Base-by-base conservation (phyloP, 257 asterid species). In the Lavandula angustifolia region DNA sequence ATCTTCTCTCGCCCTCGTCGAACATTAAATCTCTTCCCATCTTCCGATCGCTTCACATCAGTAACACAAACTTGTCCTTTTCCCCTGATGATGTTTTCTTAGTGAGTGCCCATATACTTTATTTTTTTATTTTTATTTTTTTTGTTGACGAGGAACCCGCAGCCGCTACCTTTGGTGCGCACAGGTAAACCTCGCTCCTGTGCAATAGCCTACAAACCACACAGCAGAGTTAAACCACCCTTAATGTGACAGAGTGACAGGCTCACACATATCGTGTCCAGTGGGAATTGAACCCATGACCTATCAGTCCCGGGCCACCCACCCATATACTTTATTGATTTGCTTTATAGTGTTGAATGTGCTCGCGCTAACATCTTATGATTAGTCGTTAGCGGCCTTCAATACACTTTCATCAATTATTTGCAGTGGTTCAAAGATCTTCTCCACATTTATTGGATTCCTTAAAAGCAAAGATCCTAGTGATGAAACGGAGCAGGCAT, bases 351-450 rank as follows among this genome's bases (percentile, higher is more conserved):
- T 27, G 13, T 62, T 16, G 35, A 13, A 29, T 17, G 12, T 65
- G 55, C n/a, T 35, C 11, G 5, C 11, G 3, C 18, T n/a, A 54
- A 17, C 41, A 49, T 17, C 43, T 58, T 35, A 18, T 60, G 52
- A 54, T 33, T 54, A 41, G 29, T 47, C 49, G 16, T n/a, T 27
- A 17, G 12, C 41, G 3, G 7, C 47, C 22, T 33, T 43, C 65
- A 34, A 62, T 53, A 50, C 16, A 43, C 63, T 63, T 54, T 22
- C 27, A 12, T 62, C 12, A 62, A n/a, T 33, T 66, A 13, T n/a
- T 77, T 80, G 80, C 71, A 92, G 99, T 54, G 99, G 97, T 35
- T 86, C 91, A 14, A 87, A 89, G 85, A 89, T 92, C 76, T 92
- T 92, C 80, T 79, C 97, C 12, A 67, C 88, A 47, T 92, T 87